A percentile compares a stretch with the other conserved stretches of the same genome.
phyloP scores from a whole-genome alignment of 768 basidiomycete species.

The Naganishia kalamii region DNA sequence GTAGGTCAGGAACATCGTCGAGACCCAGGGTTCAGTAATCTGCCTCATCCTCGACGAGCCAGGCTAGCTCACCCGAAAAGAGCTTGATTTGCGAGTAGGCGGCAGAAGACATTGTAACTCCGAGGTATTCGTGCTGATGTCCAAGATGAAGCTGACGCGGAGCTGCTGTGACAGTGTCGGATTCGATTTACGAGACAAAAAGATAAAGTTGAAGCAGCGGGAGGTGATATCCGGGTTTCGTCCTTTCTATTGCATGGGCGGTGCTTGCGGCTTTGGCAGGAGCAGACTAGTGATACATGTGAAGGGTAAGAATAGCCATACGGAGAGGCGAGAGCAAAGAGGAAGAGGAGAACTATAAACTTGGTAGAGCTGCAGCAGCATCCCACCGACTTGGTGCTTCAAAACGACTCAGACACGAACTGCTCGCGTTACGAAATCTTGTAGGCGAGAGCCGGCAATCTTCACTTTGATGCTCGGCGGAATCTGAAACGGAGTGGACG shows the following conservation, averaged over 20 bases:
- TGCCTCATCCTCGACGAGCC: neutral
- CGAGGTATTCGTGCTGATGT: neutral
- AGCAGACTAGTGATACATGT: constrained; percentile 13
- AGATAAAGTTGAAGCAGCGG: neutral
- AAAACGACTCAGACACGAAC: neutral
- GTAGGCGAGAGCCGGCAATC: neutral
- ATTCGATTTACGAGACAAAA: neutral
- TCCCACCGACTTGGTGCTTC: neutral
- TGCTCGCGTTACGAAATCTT: neutral
- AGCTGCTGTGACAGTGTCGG: neutral
- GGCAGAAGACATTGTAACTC: constrained; percentile 37
- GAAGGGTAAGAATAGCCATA: neutral
- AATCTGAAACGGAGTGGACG: neutral
- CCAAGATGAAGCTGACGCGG: neutral
- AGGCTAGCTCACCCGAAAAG: constrained; percentile 44
- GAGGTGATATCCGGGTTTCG: neutral
- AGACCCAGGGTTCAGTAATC: neutral
- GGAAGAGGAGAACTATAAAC: neutral
- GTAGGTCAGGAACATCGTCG: constrained; percentile 1
- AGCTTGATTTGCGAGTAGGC: constrained; percentile 49
- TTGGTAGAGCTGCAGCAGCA: neutral
- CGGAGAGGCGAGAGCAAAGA: neutral
- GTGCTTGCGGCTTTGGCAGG: constrained; percentile 1
- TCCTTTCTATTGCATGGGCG: constrained; percentile 5
- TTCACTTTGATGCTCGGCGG: too few relatives aligned